phyloP scores from a whole-genome alignment of 305 asterid species.

The Solanum hybrid region DNA sequence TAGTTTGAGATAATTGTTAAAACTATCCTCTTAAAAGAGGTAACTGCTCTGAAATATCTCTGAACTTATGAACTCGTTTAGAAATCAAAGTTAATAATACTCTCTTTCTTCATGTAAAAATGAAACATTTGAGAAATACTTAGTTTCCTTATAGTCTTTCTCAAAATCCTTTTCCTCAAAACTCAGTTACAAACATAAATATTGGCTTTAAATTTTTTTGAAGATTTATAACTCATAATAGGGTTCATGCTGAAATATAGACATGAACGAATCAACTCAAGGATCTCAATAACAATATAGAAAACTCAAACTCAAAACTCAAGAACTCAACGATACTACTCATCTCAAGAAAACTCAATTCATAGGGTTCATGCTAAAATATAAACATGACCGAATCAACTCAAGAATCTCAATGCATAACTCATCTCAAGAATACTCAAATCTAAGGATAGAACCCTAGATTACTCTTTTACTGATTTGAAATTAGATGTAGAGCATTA shows the following conservation, averaged over 20 bases:
- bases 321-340: neutral
- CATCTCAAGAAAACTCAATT: neutral
- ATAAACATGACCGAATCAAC: neutral
- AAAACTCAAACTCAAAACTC: too few species aligned
- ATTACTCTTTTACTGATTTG: neutral
- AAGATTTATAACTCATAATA: too few species aligned
- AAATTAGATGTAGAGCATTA: neutral
- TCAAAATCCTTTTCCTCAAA: too few species aligned
- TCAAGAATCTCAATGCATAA: neutral
- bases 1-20: neutral
- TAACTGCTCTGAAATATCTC: neutral
- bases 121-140: too few species aligned
- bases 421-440: neutral
- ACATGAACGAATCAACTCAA: neutral
- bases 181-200: too few species aligned
- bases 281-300: neutral
- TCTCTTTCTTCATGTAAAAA: too few species aligned
- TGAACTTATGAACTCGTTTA: too few species aligned
- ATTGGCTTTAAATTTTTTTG: too few species aligned
- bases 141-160: too few species aligned
- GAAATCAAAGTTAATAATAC: too few species aligned
- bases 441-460: neutral
- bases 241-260: neutral
- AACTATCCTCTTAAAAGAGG: neutral
- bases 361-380: neutral